Evolutionary conservation across 2,329 filamentous ascomycete genomes (phyloP).

Genomic region (Hypocrella siamensis): DNA sequence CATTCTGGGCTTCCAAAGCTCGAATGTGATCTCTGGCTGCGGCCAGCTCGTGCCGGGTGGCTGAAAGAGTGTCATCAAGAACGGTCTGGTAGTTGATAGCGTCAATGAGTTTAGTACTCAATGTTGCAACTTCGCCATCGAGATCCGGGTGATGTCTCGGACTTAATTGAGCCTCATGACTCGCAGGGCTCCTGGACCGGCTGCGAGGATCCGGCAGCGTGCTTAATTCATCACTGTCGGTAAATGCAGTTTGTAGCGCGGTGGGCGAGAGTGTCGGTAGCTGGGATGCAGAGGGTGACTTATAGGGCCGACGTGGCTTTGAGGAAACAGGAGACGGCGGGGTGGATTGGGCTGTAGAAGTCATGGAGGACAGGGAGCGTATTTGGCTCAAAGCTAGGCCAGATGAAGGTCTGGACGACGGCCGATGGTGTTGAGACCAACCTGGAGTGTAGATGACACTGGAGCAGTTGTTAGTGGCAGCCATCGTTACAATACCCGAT

Average conservation of each 20-base stretch:
- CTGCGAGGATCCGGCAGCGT: conserved; percentile 52
- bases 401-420: conserved; percentile 11
- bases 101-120: conserved; percentile 92
- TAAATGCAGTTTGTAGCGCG: conserved; percentile 17
- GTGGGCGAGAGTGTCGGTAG: conserved; percentile 23
- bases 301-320: conserved; percentile 16
- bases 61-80: conserved; percentile 75
- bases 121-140: conserved; percentile 63
- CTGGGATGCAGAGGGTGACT: conserved; percentile 20
- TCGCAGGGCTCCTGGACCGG: conserved; percentile 30
- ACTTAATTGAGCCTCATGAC: conserved; percentile 15
- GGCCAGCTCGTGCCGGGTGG: conserved; percentile 71
- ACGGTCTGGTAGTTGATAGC: conserved; percentile 93
- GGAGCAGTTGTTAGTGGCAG: conserved; percentile 7
- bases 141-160: conserved; percentile 37
- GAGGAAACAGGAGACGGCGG: conserved; percentile 18
- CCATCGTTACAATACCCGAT: too few relatives aligned
- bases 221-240: conserved; percentile 46
- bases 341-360: conserved; percentile 19
- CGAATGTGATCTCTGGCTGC: conserved; percentile 49
- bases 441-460: conserved; percentile 39
- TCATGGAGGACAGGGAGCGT: conserved; percentile 36
- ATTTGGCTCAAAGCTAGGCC: conserved; percentile 27
- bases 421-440: conserved; percentile 29
- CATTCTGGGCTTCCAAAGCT: conserved; percentile 49